These are phyloP conservation scores for Colletotrichum tofieldiae DNA, from an alignment of 2,329 filamentous ascomycete species.

Conservation along the genomic window DNA sequence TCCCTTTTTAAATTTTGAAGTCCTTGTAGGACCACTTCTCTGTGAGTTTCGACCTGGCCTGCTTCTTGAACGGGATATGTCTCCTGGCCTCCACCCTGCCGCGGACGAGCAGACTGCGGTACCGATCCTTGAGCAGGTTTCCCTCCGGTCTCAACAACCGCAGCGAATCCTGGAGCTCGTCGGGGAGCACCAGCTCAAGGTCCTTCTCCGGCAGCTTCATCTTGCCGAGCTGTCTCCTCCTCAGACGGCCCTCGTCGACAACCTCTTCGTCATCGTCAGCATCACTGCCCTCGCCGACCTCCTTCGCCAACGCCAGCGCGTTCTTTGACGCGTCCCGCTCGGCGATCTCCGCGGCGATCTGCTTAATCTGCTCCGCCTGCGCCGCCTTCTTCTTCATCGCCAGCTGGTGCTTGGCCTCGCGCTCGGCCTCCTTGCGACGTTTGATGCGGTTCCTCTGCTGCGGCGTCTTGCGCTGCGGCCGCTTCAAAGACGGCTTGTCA, in stretches of 20 bases:
- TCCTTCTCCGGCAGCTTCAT: slow-evolving; percentile 82
- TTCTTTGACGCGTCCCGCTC: slow-evolving; percentile 67
- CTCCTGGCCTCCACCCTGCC: slow-evolving; percentile 91
- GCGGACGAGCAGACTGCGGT: slow-evolving; percentile 88
- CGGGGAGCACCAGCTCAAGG: slow-evolving; percentile 84
- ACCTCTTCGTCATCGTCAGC: slow-evolving; percentile 69
- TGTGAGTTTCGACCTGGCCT: slow-evolving; percentile 84
- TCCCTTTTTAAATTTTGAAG: slow-evolving; percentile 64
- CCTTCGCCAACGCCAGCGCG: slow-evolving; percentile 58
- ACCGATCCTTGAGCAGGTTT: slow-evolving; percentile 93
- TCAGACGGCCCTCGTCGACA: slow-evolving; percentile 75
- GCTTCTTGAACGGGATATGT: slow-evolving; percentile 85
- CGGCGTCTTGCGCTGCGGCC: slow-evolving; percentile 87
- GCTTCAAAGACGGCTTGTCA: slow-evolving; percentile 68
- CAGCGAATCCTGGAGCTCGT: slow-evolving; percentile 88
- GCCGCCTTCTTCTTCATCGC: slow-evolving; percentile 81
- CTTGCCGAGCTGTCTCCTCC: slow-evolving; percentile 82
- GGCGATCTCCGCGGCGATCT: slow-evolving; percentile 75
- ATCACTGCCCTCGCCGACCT: slow-evolving; percentile 51
- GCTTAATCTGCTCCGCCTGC: slow-evolving; percentile 80
- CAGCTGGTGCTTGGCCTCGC: slow-evolving; percentile 80
- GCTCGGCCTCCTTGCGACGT: slow-evolving; percentile 89
- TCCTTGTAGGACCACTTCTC: slow-evolving; percentile 99
- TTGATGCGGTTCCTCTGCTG: slow-evolving; percentile 90
- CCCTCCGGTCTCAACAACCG: slow-evolving; percentile 92